Base-by-base conservation (phyloP, 2,329 filamentous ascomycete species). In the Ascochyta fabae region DNA sequence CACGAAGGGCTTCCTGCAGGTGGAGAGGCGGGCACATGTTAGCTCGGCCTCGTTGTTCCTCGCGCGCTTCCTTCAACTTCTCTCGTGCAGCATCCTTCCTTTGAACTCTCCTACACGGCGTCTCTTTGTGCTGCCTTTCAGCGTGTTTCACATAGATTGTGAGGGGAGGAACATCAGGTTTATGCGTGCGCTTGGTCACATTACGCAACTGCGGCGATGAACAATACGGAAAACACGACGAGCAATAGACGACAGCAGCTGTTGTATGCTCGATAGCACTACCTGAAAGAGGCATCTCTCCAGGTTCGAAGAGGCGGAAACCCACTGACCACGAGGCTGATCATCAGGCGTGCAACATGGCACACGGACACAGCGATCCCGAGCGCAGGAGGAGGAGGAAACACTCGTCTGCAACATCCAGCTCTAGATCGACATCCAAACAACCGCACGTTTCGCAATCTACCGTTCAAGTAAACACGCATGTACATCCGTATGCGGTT, bases 131-230 rank as follows among this genome's bases (percentile, higher is more conserved):
- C 36, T 40, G 47, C 26, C 31, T 31, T 22, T 36, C 46, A 33
- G 16, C 36, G 45, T 12, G 47, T 50, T 56, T 56, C 53, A 43
- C 8, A 13, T 47, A 38, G 15, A 43, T 24, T 51, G 38, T 27
- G 13, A 36, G 19, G 38, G 31, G 19, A 50, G 46, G 24, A 31
- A 35, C 42, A 27, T 51, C 31, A 56, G 24, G 24, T 44, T 39
- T 26, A 56, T 56, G 53, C 36, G 36, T 29, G 33, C 36, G 19
- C 47, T 47, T 24, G 33, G 19, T 33, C 26, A 29, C 29, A 38
- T 50, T 44, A 51, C 48, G 43, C 33, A 44, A 52, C 29, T 52
- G 48, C 33, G 46, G 54, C 54, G 54, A 57, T 57, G 54, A 57
- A 31, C 44, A 35, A 36, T 31, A 48, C 48, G 23, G 34, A 35